These are phyloP conservation scores for Barnettozyma wickerhamii DNA, from an alignment of 805 yeast species.

Conservation along the genomic window DNA sequence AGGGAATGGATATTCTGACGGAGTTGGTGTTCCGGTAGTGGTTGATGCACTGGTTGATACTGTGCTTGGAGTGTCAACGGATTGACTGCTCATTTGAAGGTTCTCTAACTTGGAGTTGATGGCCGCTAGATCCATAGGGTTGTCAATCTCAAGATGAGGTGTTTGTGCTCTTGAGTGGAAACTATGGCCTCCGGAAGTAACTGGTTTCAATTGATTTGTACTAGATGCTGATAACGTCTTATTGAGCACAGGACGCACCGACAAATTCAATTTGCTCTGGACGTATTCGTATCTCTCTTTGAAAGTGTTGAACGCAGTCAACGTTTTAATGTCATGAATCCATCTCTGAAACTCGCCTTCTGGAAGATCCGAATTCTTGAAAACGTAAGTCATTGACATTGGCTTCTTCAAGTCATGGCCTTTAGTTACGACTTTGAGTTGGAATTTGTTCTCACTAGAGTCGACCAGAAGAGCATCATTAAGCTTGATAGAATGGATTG, in stretches of 20 bases:
- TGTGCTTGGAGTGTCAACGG: background rate
- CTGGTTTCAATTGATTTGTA: constrained; percentile 5
- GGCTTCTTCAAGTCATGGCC: background rate
- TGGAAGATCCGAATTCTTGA: constrained; percentile 59
- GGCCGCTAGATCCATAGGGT: constrained; percentile 18
- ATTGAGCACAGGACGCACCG: background rate
- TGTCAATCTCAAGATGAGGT: constrained; percentile 21
- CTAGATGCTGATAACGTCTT: constrained; percentile 2
- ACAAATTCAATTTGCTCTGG: background rate
- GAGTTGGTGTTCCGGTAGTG: background rate
- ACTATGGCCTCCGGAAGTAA: background rate
- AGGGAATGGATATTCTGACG: background rate
- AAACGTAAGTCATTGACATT: constrained; percentile 79
- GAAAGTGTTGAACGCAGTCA: constrained; percentile 38
- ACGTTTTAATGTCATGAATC: constrained; percentile 59
- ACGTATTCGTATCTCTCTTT: constrained; percentile 16
- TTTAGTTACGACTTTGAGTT: constrained; percentile 31
- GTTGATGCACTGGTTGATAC: background rate
- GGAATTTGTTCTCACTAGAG: constrained; percentile 67
- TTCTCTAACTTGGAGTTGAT: constrained; percentile 21
- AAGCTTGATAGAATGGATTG: constrained; percentile 73
- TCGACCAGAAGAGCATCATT: constrained; percentile 78
- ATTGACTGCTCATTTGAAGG: constrained; percentile 10
- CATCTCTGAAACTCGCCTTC: constrained; percentile 75
- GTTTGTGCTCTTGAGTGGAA: constrained; percentile 24